A percentile compares a stretch with the other conserved stretches of the same genome.
These are phyloP conservation scores for Gaertneriomyces semiglobifer DNA, from an alignment of 192 early-diverging fungal genomes.

Conservation along the genomic window DNA sequence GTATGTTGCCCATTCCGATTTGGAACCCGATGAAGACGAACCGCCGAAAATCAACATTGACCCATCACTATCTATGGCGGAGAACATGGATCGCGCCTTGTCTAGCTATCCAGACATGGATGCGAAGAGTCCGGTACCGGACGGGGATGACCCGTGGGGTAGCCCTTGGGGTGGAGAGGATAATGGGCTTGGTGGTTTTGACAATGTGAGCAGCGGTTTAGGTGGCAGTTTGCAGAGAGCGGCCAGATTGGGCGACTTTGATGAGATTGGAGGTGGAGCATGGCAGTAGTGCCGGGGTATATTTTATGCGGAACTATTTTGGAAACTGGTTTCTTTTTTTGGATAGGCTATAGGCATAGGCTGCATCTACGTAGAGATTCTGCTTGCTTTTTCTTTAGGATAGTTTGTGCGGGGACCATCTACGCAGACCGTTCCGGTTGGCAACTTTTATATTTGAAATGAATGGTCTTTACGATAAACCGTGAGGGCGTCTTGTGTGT, in stretches of 20 bases:
- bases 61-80: slow-evolving; percentile 12
- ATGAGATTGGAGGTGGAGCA: slow-evolving; percentile 12
- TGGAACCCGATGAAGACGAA: not conserved
- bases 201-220: not conserved
- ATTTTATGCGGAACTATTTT: not conserved
- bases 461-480: not conserved
- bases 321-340: not conserved
- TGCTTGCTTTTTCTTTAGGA: not conserved
- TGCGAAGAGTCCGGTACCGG: not conserved
- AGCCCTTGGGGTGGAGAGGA: slow-evolving; percentile 8
- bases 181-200: not conserved
- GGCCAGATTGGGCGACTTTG: not conserved
- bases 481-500: no score
- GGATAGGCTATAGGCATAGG: not conserved
- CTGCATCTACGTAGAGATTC: not conserved
- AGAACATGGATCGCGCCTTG: slow-evolving; percentile 23
- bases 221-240: not conserved
- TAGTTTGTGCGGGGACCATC: not conserved
- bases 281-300: not conserved
- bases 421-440: not conserved
- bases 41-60: slow-evolving; percentile 6
- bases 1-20: not conserved
- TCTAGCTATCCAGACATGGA: not conserved
- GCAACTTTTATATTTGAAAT: not conserved
- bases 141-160: slow-evolving; percentile 7